These are phyloP conservation scores for Collybia sordida DNA, from an alignment of 768 basidiomycete species.

Conservation along the genomic window DNA sequence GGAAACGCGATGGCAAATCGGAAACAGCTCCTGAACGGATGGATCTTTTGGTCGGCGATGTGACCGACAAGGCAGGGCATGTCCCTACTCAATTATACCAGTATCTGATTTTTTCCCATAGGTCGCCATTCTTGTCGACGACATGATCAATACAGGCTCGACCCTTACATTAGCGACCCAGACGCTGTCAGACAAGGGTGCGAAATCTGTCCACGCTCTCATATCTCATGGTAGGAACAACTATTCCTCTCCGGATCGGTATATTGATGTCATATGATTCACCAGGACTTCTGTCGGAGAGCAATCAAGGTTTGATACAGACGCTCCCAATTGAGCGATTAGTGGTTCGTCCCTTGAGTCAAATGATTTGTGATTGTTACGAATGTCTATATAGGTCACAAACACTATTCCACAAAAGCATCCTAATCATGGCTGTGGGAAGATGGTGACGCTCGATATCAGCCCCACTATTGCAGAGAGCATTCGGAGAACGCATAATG, in stretches of 20 bases:
- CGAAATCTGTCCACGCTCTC: conserved; percentile 80
- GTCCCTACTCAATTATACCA: neutral
- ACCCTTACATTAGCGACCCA: conserved; percentile 85
- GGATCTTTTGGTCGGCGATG: conserved; percentile 95
- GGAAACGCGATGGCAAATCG: conserved; percentile 74
- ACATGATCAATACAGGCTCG: conserved; percentile 96
- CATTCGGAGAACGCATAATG: conserved; percentile 92
- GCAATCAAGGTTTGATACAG: conserved; percentile 65
- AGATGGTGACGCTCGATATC: conserved; percentile 88
- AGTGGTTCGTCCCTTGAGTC: conserved; percentile 56
- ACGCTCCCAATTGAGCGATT: conserved; percentile 79
- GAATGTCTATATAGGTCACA: conserved; percentile 63
- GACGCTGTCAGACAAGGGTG: conserved; percentile 89
- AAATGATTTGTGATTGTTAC: neutral
- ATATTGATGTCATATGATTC: conserved; percentile 10
- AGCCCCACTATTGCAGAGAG: conserved; percentile 93
- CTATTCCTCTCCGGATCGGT: conserved; percentile 5
- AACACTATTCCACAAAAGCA: conserved; percentile 90
- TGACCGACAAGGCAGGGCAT: conserved; percentile 73
- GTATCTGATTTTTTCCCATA: conserved; percentile 24
- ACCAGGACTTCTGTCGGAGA: conserved; percentile 77
- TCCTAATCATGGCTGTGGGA: conserved; percentile 61
- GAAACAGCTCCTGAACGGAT: conserved; percentile 72
- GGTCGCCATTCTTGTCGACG: conserved; percentile 95
- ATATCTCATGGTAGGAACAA: conserved; percentile 82